Conservation (phyloP, 148 eudicot genomes). For the Rhododendron mucronatum region DNA sequence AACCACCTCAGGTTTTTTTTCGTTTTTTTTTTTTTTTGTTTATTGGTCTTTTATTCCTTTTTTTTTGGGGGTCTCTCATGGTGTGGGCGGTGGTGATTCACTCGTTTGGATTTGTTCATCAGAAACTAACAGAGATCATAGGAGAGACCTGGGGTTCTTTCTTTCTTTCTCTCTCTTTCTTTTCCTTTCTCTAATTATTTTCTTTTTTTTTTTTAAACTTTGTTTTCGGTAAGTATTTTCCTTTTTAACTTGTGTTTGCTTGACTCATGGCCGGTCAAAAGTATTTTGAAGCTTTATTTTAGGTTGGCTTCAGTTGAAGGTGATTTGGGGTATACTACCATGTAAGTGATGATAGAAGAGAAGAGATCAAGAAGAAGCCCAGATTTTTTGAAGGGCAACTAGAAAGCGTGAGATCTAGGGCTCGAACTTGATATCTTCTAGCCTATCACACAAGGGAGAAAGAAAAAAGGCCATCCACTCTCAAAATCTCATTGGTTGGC, state of each 20-base stretch:
- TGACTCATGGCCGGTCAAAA: constrained; percentile 12
- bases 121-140: constrained; percentile 32
- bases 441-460: background rate
- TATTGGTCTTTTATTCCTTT: background rate
- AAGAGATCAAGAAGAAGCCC: constrained; percentile 20
- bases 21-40: background rate
- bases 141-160: constrained; percentile 28
- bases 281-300: constrained; percentile 23
- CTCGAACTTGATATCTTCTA: background rate
- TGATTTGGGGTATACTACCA: background rate
- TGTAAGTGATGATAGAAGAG: constrained; percentile 10
- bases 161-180: background rate
- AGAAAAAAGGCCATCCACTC: background rate
- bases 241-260: constrained; percentile 7
- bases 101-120: constrained; percentile 35
- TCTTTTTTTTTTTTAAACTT: background rate
- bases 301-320: constrained; percentile 22
- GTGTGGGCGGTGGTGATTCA: constrained; percentile 11
- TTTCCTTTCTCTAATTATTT: constrained; percentile 1
- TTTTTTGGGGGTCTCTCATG: background rate
- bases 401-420: background rate
- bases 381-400: constrained; percentile 35
- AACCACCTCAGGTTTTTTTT: background rate
- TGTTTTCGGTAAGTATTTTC: background rate
- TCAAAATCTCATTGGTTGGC: constrained; percentile 20